Percentiles rank a stretch among this genome's conserved stretches.
Evolutionary conservation across 2,329 filamentous ascomycete genomes (phyloP).

Genomic region (Aureobasidium namibiae): DNA sequence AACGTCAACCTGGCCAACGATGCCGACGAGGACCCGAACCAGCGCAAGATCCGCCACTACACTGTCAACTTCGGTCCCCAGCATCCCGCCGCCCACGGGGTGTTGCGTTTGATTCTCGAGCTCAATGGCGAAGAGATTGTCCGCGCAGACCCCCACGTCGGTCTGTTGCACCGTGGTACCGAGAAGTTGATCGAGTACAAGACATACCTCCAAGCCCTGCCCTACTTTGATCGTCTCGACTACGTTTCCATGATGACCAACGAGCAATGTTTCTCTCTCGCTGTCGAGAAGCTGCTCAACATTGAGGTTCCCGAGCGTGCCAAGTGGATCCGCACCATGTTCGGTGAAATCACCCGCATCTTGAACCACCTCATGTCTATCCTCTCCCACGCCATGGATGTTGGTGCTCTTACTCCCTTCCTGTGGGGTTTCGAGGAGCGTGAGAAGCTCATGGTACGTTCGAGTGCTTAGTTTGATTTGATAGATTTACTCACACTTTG

Average conservation of each 20-base stretch:
- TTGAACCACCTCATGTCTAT: slow-evolving; percentile 98
- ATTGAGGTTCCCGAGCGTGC: slow-evolving; percentile 90
- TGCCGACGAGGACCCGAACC: slow-evolving; percentile 40
- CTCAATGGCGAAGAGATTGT: slow-evolving; percentile 97
- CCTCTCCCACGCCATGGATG: slow-evolving; percentile 96
- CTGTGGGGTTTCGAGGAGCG: slow-evolving; percentile 99
- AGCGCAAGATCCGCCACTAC: slow-evolving; percentile 93
- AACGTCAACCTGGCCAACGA: slow-evolving; percentile 35
- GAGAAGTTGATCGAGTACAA: slow-evolving; percentile 99
- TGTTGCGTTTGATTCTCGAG: slow-evolving; percentile 94
- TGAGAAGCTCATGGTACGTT: slow-evolving; percentile 94
- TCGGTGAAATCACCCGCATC: slow-evolving; percentile 87
- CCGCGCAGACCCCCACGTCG: slow-evolving; percentile 92
- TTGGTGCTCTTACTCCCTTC: slow-evolving; percentile 95
- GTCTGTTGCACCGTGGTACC: slow-evolving; percentile 88
- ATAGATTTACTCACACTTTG: slow-evolving; percentile 3
- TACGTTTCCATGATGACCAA: slow-evolving; percentile 99
- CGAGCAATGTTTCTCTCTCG: slow-evolving; percentile 92
- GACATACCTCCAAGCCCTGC: slow-evolving; percentile 94
- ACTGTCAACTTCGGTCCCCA: slow-evolving; percentile 99
- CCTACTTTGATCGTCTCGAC: slow-evolving; percentile 97
- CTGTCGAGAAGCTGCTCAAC: slow-evolving; percentile 96
- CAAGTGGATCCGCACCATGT: slow-evolving; percentile 94
- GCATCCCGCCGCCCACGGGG: slow-evolving; percentile 96
- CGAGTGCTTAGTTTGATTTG: background rate